Evolutionary conservation across 1,284 basidiomycete species (phyloP), one percentile per base, ranked within the genome.

Genomic region (Mycena sp.): DNA sequence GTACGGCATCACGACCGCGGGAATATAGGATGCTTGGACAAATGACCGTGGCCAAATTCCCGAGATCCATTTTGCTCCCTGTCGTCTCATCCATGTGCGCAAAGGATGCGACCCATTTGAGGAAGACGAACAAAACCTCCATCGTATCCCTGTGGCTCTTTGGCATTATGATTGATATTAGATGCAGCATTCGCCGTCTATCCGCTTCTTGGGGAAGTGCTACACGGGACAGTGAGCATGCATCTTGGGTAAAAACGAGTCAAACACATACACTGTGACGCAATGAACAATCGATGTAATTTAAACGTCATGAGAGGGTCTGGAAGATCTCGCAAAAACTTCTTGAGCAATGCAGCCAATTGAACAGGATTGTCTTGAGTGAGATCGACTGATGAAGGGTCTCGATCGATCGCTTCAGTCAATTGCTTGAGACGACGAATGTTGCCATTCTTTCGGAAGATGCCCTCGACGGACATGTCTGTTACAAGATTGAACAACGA

Each of bases 101-200:
- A 77, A 99, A 99, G 5, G 95, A 97, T 6, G 97, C 97, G 2
- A 99, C 97, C 98, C 98, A 99, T 77, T 98, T 97, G 70, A 99
- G 84, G 81, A 99, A 99, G 19, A 98, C 96, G 74, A 98, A 99
- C 45, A 99, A 81, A 49, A 98, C 95, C 78, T 99, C 97, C 87
- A 98, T 89, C 26, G 96, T 98, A 77, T 99, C 98, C 65, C 98
- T 89, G 75, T 99, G 95, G 59, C 89, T 87, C 78, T 94, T 96
- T 16, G 97, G 98, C 70, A 99, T 82, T 4, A 99, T 83, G 61
- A 97, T 83, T 48, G 91, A 91, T 17, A 98, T 84, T 71, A 98
- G 86, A 77, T 98, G 96, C 51, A 99, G 83, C 72, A 93, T 87
- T 51, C 94, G 89, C 69, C 86, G 88, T 50, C 95, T 89, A 57